Percentiles rank a stretch among this genome's conserved stretches.
Evolutionary conservation across 768 basidiomycete species (phyloP).

Genomic region (Macrolepiota albuminosa): DNA sequence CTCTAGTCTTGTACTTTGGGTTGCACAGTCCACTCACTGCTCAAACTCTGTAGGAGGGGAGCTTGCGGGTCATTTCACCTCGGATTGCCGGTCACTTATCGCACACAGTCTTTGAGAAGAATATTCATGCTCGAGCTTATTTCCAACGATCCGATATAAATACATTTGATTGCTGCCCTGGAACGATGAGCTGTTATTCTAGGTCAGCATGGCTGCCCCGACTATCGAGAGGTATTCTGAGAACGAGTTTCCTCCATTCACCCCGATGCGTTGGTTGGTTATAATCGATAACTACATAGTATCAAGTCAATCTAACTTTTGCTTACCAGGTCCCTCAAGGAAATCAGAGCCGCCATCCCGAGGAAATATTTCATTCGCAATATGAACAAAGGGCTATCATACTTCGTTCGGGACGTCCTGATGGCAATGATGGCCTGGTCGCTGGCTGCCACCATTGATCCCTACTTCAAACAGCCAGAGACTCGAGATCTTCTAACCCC

Average conservation of each 20-base stretch:
- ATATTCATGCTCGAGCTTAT: background rate
- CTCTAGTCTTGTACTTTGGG: background rate
- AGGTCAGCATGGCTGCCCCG: conserved; percentile 8
- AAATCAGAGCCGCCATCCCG: conserved; percentile 48
- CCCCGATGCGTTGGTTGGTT: conserved; percentile 43
- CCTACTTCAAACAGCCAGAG: conserved; percentile 27
- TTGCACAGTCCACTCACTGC: background rate
- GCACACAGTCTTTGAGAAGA: background rate
- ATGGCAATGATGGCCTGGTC: conserved; percentile 39
- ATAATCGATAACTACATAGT: background rate
- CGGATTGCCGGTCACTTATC: background rate
- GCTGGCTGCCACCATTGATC: conserved; percentile 39
- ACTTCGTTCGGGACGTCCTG: conserved; percentile 40
- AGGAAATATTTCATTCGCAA: conserved; percentile 39
- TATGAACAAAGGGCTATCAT: conserved; percentile 33
- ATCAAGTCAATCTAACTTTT: background rate
- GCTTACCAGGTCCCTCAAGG: conserved; percentile 38
- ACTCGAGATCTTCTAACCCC: conserved; percentile 24
- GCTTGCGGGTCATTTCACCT: background rate
- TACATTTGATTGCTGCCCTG: background rate
- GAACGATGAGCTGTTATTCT: background rate
- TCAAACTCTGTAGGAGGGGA: background rate
- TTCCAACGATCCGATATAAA: background rate
- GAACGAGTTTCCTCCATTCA: conserved; percentile 35
- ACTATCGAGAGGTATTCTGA: conserved; percentile 27